Conservation (phyloP, 257 asterid genomes). For the Cordia subcordata region DNA sequence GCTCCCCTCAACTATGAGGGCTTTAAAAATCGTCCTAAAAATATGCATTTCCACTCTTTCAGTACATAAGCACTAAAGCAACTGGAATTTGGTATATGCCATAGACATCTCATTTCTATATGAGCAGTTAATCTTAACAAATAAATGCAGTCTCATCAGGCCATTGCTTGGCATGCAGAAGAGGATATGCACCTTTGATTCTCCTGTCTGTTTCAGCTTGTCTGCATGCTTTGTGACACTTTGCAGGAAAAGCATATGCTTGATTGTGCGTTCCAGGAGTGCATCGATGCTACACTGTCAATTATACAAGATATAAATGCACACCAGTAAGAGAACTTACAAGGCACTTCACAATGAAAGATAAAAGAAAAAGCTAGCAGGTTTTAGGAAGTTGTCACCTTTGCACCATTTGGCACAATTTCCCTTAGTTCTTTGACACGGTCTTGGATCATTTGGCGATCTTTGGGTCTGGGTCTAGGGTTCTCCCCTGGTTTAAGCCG, state of each 20-base stretch:
- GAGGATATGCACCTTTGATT: slow-evolving; percentile 57
- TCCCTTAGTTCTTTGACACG: slow-evolving; percentile 91
- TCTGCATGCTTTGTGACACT: slow-evolving; percentile 89
- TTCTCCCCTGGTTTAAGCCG: slow-evolving; percentile 91
- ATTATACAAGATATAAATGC: slow-evolving; percentile 14
- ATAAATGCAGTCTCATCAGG: too few species aligned
- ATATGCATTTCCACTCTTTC: too few species aligned
- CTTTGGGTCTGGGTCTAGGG: slow-evolving; percentile 92
- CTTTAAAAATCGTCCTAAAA: too few species aligned
- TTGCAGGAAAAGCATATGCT: slow-evolving; percentile 93
- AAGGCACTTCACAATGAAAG: background rate
- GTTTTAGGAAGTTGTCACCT: slow-evolving; percentile 38
- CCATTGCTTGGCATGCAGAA: background rate
- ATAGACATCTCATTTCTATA: too few species aligned
- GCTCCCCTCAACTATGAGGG: too few species aligned
- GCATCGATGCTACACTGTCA: slow-evolving; percentile 97
- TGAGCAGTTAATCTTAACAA: background rate
- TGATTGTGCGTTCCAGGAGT: slow-evolving; percentile 88
- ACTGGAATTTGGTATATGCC: too few species aligned
- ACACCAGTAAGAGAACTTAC: slow-evolving; percentile 18
- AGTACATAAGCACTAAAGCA: too few species aligned
- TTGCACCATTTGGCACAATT: slow-evolving; percentile 88
- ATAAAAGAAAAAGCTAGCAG: background rate
- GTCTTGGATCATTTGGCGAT: slow-evolving; percentile 97
- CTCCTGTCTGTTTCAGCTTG: slow-evolving; percentile 78